Conservation (phyloP, 169 alveolate genomes). For the Perkinsus chesapeaki region DNA sequence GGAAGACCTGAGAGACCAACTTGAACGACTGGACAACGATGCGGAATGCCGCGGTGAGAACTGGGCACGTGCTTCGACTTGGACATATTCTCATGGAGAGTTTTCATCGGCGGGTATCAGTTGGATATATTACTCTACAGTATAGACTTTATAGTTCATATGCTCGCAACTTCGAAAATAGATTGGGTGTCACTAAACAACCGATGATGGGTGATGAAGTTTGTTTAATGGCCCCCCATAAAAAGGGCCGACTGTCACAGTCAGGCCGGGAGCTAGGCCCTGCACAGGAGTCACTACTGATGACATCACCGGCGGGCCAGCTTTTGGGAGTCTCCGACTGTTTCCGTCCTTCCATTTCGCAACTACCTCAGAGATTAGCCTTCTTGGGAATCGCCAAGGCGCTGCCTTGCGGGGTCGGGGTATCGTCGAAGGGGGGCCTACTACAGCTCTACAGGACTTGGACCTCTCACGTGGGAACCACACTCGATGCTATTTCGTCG, state of each 20-base stretch:
- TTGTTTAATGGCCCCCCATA: too few species aligned
- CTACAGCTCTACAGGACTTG: not conserved
- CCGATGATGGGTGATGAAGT: too few species aligned
- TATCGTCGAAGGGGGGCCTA: not conserved
- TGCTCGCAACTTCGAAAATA: too few species aligned
- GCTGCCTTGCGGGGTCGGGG: slow-evolving; percentile 7
- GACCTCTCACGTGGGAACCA: not conserved
- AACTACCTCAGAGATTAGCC: slow-evolving; percentile 4
- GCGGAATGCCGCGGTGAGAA: not conserved
- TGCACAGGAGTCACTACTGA: not conserved
- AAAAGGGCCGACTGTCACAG: not conserved
- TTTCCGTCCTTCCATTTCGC: slow-evolving; percentile 4
- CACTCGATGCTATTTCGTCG: not conserved
- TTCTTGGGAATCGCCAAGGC: slow-evolving; percentile 2
- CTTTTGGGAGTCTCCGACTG: slow-evolving; percentile 3
- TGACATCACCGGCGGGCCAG: slow-evolving; percentile 5
- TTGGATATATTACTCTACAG: too few species aligned
- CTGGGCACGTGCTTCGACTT: not conserved
- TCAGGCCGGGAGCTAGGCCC: slow-evolving; percentile 6
- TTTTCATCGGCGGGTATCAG: too few species aligned
- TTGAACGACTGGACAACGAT: not conserved
- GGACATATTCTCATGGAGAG: not conserved
- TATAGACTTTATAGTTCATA: too few species aligned
- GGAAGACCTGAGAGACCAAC: not conserved
- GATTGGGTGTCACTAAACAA: too few species aligned